A percentile compares a stretch with the other conserved stretches of the same genome.
Evolutionary conservation across 306 rosid species (phyloP).

Genomic region (Malus sylvestris): DNA sequence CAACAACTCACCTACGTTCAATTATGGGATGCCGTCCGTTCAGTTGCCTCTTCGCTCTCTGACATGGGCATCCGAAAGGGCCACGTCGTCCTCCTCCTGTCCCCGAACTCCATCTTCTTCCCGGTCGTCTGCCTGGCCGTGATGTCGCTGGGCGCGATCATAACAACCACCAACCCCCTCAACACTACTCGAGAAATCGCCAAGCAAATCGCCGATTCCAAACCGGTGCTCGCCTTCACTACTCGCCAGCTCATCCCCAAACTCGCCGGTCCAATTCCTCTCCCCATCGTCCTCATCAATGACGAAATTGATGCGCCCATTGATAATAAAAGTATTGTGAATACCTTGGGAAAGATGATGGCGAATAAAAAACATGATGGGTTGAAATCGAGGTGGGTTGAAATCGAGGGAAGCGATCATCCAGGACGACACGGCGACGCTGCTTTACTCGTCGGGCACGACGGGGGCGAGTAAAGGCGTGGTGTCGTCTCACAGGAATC

Average conservation of each 20-base stretch:
- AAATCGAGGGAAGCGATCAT: constrained; percentile 34
- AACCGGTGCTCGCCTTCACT: constrained; percentile 70
- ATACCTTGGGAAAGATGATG: constrained; percentile 44
- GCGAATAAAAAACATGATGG: constrained; percentile 18
- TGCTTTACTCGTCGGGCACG: constrained; percentile 83
- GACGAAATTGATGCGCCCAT: background rate
- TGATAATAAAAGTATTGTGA: background rate
- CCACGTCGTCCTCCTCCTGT: constrained; percentile 65
- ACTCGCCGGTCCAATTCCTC: constrained; percentile 27
- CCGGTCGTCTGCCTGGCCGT: constrained; percentile 75
- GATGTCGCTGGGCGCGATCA: constrained; percentile 84
- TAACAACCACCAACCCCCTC: constrained; percentile 90
- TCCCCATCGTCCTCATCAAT: constrained; percentile 49
- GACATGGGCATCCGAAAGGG: constrained; percentile 66
- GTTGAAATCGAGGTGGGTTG: constrained; percentile 4
- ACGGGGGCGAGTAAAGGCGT: constrained; percentile 93
- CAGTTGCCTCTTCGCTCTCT: constrained; percentile 51
- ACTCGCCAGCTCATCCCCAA: constrained; percentile 44
- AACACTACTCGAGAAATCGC: constrained; percentile 70
- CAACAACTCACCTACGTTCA: constrained; percentile 45
- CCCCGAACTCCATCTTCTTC: constrained; percentile 75
- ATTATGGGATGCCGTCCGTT: constrained; percentile 59
- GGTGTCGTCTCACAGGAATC: constrained; percentile 63
- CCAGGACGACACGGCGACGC: constrained; percentile 80
- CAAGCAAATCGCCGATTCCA: constrained; percentile 72